A percentile compares a stretch with the other conserved stretches of the same genome.
Conservation (phyloP, 176 grass and related monocot species). For the Saccharum officinarum region DNA sequence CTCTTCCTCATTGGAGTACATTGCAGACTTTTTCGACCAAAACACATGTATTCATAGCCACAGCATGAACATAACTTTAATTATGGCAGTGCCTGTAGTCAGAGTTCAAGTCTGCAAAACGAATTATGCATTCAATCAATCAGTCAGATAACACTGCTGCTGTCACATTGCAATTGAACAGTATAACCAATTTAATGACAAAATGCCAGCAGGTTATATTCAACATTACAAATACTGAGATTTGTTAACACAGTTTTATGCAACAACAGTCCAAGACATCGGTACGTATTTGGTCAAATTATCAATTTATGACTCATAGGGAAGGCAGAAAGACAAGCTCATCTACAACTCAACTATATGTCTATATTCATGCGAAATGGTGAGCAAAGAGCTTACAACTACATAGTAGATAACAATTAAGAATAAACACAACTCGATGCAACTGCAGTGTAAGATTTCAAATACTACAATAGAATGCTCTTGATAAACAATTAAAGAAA, state of each 20-base stretch:
- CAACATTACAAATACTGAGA: too few species aligned
- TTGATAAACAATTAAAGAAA: background rate
- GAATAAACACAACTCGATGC: background rate
- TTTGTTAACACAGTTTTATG: too few species aligned
- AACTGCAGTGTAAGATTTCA: background rate
- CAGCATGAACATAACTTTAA: constrained; percentile 16
- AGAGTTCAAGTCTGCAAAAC: constrained; percentile 26
- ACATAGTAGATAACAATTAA: too few species aligned
- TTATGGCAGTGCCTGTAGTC: background rate
- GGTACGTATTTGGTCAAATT: too few species aligned
- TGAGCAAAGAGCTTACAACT: background rate
- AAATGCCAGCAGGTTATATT: background rate
- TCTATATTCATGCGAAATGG: background rate
- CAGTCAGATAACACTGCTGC: constrained; percentile 13
- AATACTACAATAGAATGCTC: background rate
- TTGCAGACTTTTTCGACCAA: background rate
- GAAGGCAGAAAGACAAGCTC: background rate
- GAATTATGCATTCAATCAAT: constrained; percentile 21
- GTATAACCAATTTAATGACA: background rate
- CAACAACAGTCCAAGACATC: too few species aligned
- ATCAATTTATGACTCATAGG: too few species aligned
- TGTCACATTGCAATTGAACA: background rate
- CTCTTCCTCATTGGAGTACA: background rate
- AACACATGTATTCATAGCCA: background rate
- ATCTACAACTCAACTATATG: background rate